phyloP scores from a whole-genome alignment of 495 filamentous ascomycete species.

The Penicillium canescens region DNA sequence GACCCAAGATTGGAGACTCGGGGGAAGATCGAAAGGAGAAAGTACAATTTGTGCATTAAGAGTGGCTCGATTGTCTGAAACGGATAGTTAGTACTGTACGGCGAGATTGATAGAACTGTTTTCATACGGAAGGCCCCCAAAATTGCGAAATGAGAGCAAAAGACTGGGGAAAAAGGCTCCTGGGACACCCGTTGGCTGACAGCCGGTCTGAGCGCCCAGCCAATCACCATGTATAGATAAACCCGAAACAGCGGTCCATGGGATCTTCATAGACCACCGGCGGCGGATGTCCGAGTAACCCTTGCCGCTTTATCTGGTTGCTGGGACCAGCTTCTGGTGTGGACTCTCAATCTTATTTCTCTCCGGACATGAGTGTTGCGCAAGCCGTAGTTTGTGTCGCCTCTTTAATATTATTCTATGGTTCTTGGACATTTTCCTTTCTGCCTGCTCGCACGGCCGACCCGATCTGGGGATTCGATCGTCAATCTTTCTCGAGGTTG shows the following conservation, averaged over 20 bases:
- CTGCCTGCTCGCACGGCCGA: background rate
- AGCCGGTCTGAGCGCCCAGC: background rate
- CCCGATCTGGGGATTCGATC: background rate
- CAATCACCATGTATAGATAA: background rate
- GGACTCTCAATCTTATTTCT: background rate
- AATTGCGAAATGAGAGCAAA: background rate
- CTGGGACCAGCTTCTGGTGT: slow-evolving; percentile 22
- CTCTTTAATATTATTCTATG: background rate
- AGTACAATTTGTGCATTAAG: too few species aligned
- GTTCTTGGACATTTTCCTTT: background rate
- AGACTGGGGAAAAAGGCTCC: background rate
- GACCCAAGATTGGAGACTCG: too few species aligned
- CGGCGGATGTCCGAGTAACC: background rate
- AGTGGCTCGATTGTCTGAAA: too few species aligned
- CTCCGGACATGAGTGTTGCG: background rate
- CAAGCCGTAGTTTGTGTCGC: background rate
- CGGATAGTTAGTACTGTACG: too few species aligned
- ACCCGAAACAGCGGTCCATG: slow-evolving; percentile 7
- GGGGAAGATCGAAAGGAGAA: too few species aligned
- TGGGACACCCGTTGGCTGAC: background rate
- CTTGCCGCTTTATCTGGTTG: slow-evolving; percentile 17
- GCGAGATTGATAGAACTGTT: background rate
- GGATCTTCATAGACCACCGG: background rate
- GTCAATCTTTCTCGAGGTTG: background rate
- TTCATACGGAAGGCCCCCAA: background rate